Evolutionary conservation across 2,329 filamentous ascomycete species (phyloP), one percentile per base, ranked within the genome.

Genomic region (Emmonsiellopsis sp.): DNA sequence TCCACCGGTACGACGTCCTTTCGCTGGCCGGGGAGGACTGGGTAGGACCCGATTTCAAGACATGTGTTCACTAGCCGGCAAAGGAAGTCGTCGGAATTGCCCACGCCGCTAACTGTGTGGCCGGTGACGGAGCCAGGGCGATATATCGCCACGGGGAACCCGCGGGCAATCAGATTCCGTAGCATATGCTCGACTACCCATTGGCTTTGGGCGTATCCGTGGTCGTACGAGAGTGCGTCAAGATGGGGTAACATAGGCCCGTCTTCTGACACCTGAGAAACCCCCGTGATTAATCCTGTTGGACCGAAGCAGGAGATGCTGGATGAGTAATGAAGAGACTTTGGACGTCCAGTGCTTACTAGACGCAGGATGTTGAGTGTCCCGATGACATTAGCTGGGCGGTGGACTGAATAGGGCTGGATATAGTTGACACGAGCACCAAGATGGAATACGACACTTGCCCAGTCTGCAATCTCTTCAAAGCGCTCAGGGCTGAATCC

Each of bases 181-280:
- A 88, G 78, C 40, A 95, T 74, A 48, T 76, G 75, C 61, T 84
- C 81, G 0, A 77, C 77, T 1, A 80, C 85, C 87, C 87, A 95
- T 71, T 95, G 94, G 57, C 81, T 82, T 67, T 95, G 88, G 1
- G 89, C 88, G 61, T 95, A 95, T 1, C 90, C 89, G 1, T 86
- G 92, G 21, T 82, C 82, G 2, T 94, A 63, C 2, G 53, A 54
- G 2, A 66, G 53, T 0, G 62, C 56, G 1, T 57, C 54, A 0
- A 64, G 36, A 32, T 66, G 63, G 6, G 53, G 37, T 6, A 53
- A 10, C 5, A 59, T 53, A 6, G 55, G 43, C 32, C 57, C 59
- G 34, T 65, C 60, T 49, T 65, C 62, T 4, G 37, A 8, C 43
- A 64, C 49, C 2, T 27, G 40, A 1, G 51, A 49, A 1, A 57